Evolutionary conservation across 106 monocot species (phyloP).

Genomic region (Dendrobium officinale): DNA sequence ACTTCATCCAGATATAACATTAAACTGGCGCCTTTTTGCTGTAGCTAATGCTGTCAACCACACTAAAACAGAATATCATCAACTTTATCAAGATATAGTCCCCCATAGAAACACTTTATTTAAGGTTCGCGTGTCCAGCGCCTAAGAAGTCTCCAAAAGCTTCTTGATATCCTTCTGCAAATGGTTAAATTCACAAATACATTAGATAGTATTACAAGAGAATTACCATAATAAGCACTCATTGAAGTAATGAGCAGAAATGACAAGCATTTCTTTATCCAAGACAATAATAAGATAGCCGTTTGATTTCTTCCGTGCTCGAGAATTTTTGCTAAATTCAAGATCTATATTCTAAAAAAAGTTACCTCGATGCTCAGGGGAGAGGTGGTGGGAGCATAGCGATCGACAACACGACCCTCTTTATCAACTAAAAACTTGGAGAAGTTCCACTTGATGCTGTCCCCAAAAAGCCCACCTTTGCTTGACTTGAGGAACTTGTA

Average conservation of each 20-base stretch:
- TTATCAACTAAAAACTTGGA: slow-evolving; percentile 44
- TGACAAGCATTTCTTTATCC: too few relatives aligned
- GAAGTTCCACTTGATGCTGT: slow-evolving; percentile 82
- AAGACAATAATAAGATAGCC: not conserved
- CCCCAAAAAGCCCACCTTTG: slow-evolving; percentile 74
- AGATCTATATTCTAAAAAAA: not conserved
- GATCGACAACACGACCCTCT: slow-evolving; percentile 75
- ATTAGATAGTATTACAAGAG: too few relatives aligned
- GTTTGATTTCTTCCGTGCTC: not conserved
- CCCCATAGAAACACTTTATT: not conserved
- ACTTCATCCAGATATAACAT: not conserved
- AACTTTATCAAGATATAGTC: not conserved
- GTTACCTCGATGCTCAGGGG: slow-evolving; percentile 76
- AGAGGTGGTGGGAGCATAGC: slow-evolving; percentile 85
- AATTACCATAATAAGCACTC: not conserved
- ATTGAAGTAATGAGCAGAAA: not conserved
- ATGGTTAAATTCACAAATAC: not conserved
- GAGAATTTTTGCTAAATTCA: not conserved
- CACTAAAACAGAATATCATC: not conserved
- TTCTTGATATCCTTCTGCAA: slow-evolving; percentile 2
- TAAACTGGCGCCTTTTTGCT: not conserved
- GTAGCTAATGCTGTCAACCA: not conserved
- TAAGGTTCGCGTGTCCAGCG: not conserved
- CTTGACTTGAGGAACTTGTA: slow-evolving; percentile 88
- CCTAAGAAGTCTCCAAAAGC: not conserved